phyloP scores from a whole-genome alignment of 192 early-diverging fungal species.

The Coemansia sp. region DNA sequence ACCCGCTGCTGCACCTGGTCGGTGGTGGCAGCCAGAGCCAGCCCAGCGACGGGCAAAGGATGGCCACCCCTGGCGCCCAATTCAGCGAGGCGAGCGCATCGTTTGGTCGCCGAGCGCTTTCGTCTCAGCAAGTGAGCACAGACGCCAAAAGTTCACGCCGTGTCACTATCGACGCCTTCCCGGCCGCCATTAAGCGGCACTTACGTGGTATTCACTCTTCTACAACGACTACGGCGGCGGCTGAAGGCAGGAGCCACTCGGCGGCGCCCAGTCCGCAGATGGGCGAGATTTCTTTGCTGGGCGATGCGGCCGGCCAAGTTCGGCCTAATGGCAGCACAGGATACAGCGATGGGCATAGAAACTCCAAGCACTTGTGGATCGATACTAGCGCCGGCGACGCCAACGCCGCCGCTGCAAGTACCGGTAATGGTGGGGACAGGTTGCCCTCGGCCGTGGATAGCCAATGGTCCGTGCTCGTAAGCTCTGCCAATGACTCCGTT shows the following conservation, averaged over 20 bases:
- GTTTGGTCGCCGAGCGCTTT: constrained; percentile 2
- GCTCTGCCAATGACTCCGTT: constrained; percentile 6
- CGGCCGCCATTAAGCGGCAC: constrained; percentile 43
- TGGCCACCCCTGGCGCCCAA: background rate
- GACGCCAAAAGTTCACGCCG: constrained; percentile 30
- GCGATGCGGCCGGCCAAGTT: background rate
- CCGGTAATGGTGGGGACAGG: background rate
- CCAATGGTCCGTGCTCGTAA: constrained; percentile 24
- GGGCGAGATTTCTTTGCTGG: background rate
- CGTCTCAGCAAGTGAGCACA: constrained; percentile 4
- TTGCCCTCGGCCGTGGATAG: constrained; percentile 10
- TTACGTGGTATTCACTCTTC: constrained; percentile 28
- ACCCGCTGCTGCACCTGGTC: constrained; percentile 2
- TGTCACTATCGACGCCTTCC: constrained; percentile 52
- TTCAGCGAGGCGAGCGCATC: constrained; percentile 6
- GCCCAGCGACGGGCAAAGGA: background rate
- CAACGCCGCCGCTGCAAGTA: background rate
- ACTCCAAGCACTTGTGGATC: constrained; percentile 25
- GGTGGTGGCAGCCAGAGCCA: background rate
- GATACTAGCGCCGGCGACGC: constrained; percentile 21
- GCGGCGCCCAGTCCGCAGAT: constrained; percentile 17
- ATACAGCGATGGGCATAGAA: constrained; percentile 14
- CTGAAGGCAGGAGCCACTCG: background rate
- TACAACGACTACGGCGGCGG: background rate
- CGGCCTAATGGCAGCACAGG: constrained; percentile 17